A percentile compares a stretch with the other conserved stretches of the same genome.
phyloP scores from a whole-genome alignment of 2,329 filamentous ascomycete genomes.

The Exophiala aquamarina region DNA sequence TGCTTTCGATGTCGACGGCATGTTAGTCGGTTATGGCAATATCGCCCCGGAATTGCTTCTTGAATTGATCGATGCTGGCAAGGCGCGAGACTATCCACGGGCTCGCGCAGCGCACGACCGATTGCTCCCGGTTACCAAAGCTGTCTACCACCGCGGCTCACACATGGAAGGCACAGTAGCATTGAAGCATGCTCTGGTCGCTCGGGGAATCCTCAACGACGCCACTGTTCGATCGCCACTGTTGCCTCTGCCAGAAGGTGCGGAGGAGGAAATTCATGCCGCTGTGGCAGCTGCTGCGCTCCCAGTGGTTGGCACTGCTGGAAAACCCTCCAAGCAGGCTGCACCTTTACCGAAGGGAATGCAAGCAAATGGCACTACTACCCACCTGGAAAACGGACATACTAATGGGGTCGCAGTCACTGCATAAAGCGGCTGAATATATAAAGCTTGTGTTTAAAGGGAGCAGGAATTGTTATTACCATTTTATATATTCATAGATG shows the following conservation, averaged over 20 bases:
- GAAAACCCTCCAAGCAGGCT: neutral
- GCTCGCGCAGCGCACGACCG: slow-evolving; percentile 52
- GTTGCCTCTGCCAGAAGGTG: slow-evolving; percentile 31
- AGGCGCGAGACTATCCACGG: slow-evolving; percentile 44
- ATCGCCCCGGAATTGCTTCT: neutral
- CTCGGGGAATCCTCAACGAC: slow-evolving; percentile 50
- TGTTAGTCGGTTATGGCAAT: neutral
- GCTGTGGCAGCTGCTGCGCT: neutral
- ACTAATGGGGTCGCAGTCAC: neutral
- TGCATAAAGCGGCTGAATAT: neutral
- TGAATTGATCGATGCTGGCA: neutral
- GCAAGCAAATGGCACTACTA: neutral
- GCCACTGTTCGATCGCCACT: slow-evolving; percentile 52
- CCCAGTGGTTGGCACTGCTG: neutral
- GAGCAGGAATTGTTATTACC: no score
- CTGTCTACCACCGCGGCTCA: slow-evolving; percentile 55
- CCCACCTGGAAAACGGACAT: neutral
- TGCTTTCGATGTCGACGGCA: neutral
- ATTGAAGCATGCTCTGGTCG: slow-evolving; percentile 54
- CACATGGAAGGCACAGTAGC: slow-evolving; percentile 59
- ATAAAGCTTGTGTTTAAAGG: no score
- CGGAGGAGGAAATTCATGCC: neutral
- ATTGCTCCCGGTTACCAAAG: slow-evolving; percentile 52
- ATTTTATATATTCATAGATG: no score
- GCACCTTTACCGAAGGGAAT: neutral